These are phyloP conservation scores for Spiraea crenata DNA, from an alignment of 331 rosid species.

Conservation along the genomic window DNA sequence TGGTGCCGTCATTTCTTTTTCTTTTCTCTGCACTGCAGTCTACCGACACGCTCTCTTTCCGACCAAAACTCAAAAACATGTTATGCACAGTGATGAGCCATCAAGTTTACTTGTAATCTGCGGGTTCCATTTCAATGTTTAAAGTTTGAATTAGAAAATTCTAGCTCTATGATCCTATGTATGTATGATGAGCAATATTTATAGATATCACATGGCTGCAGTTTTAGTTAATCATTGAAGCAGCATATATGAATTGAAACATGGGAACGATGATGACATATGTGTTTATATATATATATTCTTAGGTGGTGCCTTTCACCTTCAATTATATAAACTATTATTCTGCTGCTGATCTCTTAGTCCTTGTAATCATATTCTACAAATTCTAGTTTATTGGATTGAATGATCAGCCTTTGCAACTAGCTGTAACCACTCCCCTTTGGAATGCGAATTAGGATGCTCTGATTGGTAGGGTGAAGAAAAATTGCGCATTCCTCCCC, in stretches of 20 bases:
- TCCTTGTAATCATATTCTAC: slow-evolving; percentile 31
- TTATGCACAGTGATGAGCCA: no score
- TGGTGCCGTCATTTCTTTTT: neutral
- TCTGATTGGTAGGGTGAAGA: slow-evolving; percentile 29
- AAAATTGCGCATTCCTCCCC: neutral
- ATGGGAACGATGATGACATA: slow-evolving; percentile 42
- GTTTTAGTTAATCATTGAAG: slow-evolving; percentile 59
- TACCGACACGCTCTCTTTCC: no score
- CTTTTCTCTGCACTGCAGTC: no score
- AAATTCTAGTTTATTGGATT: slow-evolving; percentile 13
- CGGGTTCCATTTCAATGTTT: no score
- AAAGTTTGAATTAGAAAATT: no score
- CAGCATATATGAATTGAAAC: slow-evolving; percentile 24
- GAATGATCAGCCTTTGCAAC: slow-evolving; percentile 22
- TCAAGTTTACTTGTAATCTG: no score
- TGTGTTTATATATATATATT: neutral
- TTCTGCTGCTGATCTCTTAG: neutral
- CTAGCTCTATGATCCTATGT: no score
- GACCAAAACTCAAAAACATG: no score
- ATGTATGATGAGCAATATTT: neutral
- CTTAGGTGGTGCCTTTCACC: slow-evolving; percentile 25
- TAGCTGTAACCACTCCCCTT: slow-evolving; percentile 42
- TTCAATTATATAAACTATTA: slow-evolving; percentile 11
- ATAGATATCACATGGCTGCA: slow-evolving; percentile 55
- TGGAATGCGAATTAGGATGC: slow-evolving; percentile 26